Evolutionary conservation across 257 asterid genomes (phyloP), one percentile per base, ranked within the genome.

Genomic region (Ajuga chamaepitys): DNA sequence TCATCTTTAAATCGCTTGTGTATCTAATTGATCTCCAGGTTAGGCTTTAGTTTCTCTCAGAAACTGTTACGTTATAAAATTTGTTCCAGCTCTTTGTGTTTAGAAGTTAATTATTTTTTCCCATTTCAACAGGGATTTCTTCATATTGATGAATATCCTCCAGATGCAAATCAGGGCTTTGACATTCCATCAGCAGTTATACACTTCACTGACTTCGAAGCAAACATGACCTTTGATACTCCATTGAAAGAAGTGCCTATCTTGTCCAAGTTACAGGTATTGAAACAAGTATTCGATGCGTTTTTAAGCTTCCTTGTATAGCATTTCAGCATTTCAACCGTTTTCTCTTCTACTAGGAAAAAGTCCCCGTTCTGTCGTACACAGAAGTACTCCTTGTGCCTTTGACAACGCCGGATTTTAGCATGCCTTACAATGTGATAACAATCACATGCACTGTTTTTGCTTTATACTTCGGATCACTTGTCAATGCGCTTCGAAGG

Each of bases 391-490:
- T 94, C 25, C 93, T 94, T 47, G 97, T 94, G 68, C 99, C 99
- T 60, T 81, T 94, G 82, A 94, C 99, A 14, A 94, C 99, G 64
- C 99, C 99, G 55, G 99, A 90, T 86, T 94, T 94, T 78, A 94
- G 98, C 89, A 94, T 94, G 96, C 96, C 98, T 64, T 90, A 90
- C 86, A 94, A 94, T 64, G 99, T 94, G 69, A 90, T 94, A 72
- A 90, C 99, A 42, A 94, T 94, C 76, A 88, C 98, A 9, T 90
- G 99, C 88, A 94, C 97, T 2, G 88, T 90, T 40, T 94, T 90
- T 73, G 99, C 99, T 56, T 75, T 94, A 35, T 90, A 94, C 73
- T 94, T 94, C 66, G 98, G 99, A 69, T 90, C 96, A 0, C 82
- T 94, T 78, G 95, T 94, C 67, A 94, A 88, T 74, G 96, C 88